These are phyloP conservation scores for Biscogniauxia marginata DNA, from an alignment of 2,329 filamentous ascomycete genomes.

Conservation along the genomic window DNA sequence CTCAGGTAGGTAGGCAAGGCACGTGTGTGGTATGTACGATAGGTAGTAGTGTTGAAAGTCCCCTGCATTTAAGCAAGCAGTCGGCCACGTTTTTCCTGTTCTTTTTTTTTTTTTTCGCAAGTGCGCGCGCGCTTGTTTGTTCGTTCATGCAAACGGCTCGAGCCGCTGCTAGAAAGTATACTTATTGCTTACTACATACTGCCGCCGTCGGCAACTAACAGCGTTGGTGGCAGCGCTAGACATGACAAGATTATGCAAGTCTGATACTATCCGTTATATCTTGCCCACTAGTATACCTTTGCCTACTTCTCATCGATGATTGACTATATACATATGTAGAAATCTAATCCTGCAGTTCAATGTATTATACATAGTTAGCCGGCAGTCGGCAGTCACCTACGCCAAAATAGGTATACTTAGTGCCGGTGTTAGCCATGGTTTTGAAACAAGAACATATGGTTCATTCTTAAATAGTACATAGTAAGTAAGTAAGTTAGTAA, in stretches of 20 bases:
- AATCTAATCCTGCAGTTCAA: no score
- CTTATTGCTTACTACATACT: neutral
- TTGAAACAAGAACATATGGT: neutral
- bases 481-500: neutral
- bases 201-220: neutral
- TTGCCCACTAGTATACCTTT: no score
- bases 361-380: neutral
- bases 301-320: no score
- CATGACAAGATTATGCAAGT: no score
- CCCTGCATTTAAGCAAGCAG: neutral
- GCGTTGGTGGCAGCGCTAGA: neutral
- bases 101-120: neutral
- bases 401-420: neutral
- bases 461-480: neutral
- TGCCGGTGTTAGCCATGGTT: neutral
- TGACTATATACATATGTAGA: no score
- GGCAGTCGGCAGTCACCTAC: neutral
- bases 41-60: neutral
- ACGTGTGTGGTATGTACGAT: neutral
- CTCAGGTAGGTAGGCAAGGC: neutral
- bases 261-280: no score
- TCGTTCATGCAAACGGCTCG: neutral
- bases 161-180: neutral
- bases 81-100: neutral
- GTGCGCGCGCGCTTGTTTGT: neutral